Base-by-base conservation (phyloP, 805 yeast genomes). In the Sporopachydermia lactativora region DNA sequence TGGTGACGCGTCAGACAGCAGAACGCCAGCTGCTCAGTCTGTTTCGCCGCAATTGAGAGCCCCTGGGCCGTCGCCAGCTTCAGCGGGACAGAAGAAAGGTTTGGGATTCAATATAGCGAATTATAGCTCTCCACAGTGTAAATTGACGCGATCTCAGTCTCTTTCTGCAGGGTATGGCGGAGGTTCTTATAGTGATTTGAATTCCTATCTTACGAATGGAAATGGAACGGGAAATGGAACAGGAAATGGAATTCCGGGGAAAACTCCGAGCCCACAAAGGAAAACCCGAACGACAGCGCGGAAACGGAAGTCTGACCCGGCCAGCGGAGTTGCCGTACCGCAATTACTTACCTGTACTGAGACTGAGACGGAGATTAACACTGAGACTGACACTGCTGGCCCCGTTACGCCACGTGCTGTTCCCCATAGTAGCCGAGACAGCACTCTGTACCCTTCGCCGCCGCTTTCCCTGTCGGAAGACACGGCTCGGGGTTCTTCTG, bases 401-500 rank as follows among this genome's bases (percentile, higher is more conserved):
- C 31, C 31, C n/a, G 31, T 24, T 8, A 24, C 31, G 31, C 31
- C 31, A 24, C 8, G 8, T n/a, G 8, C 31, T 8, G 31, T 24
- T 24, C 8, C 31, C 8, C 31, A 24, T 24, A n/a, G n/a, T n/a
- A n/a, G n/a, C n/a, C n/a, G n/a, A n/a, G n/a, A n/a, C n/a, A n/a
- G n/a, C n/a, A n/a, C n/a, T n/a, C n/a, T n/a, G n/a, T 24, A 8
- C 31, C 31, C 31, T n/a, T 24, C 31, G n/a, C 31, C 31, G 31
- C 31, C 31, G 8, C 31, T 24, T 24, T 24, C 31, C 8, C n/a
- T n/a, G n/a, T n/a, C 31, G 8, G 31, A 24, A n/a, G 31, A 8
- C 13, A 24, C 8, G 13, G 31, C 13, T 24, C 8, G n/a, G 8
- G 13, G 8, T 8, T 24, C 31, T 24, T 24, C 31, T 8, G n/a